Percentiles rank a stretch among this genome's conserved stretches.
phyloP scores from a whole-genome alignment of 2,329 filamentous ascomycete genomes.

The Apiospora koreana region DNA sequence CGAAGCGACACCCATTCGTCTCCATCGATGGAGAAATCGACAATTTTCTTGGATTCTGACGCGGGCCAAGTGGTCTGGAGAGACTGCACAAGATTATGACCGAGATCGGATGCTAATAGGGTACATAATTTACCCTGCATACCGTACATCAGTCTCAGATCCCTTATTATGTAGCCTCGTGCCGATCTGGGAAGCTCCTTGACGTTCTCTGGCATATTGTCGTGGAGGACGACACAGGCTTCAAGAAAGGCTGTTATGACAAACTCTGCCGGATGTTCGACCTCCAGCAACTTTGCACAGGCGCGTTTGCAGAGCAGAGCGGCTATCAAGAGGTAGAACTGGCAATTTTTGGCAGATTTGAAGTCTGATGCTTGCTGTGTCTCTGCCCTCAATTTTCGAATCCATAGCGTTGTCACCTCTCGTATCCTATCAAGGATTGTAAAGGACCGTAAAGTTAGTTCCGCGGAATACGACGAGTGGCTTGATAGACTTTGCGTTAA shows the following conservation, averaged over 20 bases:
- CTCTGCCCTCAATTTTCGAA: slow-evolving; percentile 45
- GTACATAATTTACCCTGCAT: slow-evolving; percentile 36
- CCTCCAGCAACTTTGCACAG: slow-evolving; percentile 25
- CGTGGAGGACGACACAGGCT: slow-evolving; percentile 40
- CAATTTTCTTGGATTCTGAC: slow-evolving; percentile 23
- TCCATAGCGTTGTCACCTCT: slow-evolving; percentile 50
- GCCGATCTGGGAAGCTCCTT: slow-evolving; percentile 32
- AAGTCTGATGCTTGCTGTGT: slow-evolving; percentile 39
- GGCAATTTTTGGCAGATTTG: slow-evolving; percentile 37
- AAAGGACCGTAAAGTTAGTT: slow-evolving; percentile 19
- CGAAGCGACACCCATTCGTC: slow-evolving; percentile 19
- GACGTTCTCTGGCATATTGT: slow-evolving; percentile 43
- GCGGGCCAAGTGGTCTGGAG: slow-evolving; percentile 46
- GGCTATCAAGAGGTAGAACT: slow-evolving; percentile 51
- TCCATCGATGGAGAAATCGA: slow-evolving; percentile 18
- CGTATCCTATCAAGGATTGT: slow-evolving; percentile 44
- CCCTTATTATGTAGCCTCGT: slow-evolving; percentile 42
- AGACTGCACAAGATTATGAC: slow-evolving; percentile 29
- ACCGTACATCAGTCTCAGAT: slow-evolving; percentile 43
- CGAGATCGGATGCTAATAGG: slow-evolving; percentile 29
- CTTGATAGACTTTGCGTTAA: slow-evolving; percentile 16
- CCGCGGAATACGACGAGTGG: not conserved
- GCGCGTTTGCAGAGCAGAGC: slow-evolving; percentile 54
- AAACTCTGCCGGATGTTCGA: slow-evolving; percentile 6
- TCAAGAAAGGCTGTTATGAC: slow-evolving; percentile 24